Percentiles rank a stretch among this genome's conserved stretches.
Conservation (phyloP, 2,329 filamentous ascomycete species). For the Colletotrichum sp. region DNA sequence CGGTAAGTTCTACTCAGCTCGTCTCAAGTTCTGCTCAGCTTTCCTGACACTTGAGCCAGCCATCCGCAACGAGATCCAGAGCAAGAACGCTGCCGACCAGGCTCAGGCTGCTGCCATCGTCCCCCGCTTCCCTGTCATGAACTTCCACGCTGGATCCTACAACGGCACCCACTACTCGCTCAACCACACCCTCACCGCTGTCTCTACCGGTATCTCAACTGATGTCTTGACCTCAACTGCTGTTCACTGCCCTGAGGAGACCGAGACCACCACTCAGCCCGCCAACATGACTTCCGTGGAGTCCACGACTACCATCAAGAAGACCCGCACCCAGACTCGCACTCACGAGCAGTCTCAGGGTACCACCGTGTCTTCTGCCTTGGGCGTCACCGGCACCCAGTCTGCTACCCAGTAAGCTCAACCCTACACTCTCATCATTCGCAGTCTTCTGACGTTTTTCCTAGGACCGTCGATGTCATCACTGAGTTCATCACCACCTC, state of each 20-base stretch:
- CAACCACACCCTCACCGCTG: not conserved
- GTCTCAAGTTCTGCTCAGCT: not conserved
- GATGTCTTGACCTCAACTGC: not conserved
- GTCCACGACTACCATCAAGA: conserved; percentile 4
- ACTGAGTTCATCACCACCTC: conserved; percentile 14
- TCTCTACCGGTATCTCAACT: not conserved
- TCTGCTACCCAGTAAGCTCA: conserved; percentile 2
- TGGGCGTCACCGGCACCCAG: not conserved
- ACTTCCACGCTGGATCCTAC: not conserved
- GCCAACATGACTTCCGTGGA: not conserved
- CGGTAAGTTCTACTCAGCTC: not conserved
- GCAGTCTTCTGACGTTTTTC: not conserved
- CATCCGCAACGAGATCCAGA: not conserved
- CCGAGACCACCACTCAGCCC: not conserved
- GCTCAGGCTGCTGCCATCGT: not conserved
- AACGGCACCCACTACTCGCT: not conserved
- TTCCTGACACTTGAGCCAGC: not conserved
- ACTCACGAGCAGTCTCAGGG: conserved; percentile 8
- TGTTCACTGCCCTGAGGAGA: not conserved
- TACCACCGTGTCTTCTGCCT: conserved; percentile 13
- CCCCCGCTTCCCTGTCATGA: conserved; percentile 11
- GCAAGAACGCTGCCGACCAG: not conserved
- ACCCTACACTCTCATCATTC: not conserved
- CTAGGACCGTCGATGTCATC: not conserved
- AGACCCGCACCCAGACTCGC: conserved; percentile 4